phyloP scores from a whole-genome alignment of 331 rosid species.

The Rosa hybrid region DNA sequence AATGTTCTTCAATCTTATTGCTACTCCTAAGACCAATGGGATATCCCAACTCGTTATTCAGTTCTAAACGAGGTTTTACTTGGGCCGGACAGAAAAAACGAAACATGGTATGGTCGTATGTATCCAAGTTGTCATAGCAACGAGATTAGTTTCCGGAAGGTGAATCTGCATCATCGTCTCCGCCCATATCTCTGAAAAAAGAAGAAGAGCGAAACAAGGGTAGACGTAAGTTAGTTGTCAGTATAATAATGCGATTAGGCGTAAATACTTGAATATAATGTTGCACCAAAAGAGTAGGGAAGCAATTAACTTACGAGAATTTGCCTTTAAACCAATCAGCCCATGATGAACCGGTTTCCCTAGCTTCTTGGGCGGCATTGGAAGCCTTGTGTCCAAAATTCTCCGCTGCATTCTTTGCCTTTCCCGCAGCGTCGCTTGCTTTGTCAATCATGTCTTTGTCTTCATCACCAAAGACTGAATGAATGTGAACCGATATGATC shows the following conservation, averaged over 20 bases:
- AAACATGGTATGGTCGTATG: background rate
- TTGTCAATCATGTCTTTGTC: background rate
- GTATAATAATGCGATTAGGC: background rate
- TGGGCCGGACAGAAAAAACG: no score
- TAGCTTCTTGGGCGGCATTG: background rate
- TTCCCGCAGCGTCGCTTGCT: background rate
- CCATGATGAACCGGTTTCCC: slow-evolving; percentile 9
- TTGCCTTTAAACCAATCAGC: slow-evolving; percentile 18
- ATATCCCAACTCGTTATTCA: background rate
- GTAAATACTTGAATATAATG: background rate
- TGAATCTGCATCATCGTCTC: background rate
- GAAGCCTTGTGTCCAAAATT: background rate
- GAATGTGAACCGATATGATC: slow-evolving; percentile 28
- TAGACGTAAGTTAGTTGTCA: background rate
- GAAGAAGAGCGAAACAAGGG: background rate
- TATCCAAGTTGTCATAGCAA: background rate
- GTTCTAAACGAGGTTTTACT: background rate
- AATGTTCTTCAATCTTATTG: background rate
- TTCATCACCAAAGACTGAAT: slow-evolving; percentile 31
- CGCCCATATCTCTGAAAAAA: background rate
- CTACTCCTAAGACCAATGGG: slow-evolving; percentile 4
- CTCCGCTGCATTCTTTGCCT: slow-evolving; percentile 4
- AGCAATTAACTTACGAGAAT: slow-evolving; percentile 4
- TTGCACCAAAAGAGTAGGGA: background rate
- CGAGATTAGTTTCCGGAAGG: background rate